Evolutionary conservation across 1,284 basidiomycete species (phyloP).

Genomic region (Ceratobasidium sp.): DNA sequence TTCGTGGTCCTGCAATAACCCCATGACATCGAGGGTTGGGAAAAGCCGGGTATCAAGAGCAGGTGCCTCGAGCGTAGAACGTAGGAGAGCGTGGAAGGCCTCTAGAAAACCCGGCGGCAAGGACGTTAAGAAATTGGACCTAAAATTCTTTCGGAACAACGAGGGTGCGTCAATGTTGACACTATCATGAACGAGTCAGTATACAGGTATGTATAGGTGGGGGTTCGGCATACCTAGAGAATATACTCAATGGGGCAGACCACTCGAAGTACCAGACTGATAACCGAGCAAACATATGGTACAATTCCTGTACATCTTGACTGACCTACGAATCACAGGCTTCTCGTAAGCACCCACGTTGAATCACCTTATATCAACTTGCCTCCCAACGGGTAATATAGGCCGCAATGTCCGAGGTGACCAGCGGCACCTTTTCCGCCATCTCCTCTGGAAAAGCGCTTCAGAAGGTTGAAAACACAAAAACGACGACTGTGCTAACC

Average conservation of each 20-base stretch:
- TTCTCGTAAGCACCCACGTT: conserved; percentile 12
- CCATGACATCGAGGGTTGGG: conserved; percentile 75
- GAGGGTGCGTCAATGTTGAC: conserved; percentile 46
- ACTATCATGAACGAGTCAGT: not conserved
- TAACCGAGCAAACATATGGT: conserved; percentile 60
- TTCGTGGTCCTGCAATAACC: conserved; percentile 86
- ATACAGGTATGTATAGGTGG: conserved; percentile 22
- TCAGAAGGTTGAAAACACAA: not conserved
- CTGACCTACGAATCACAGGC: conserved; percentile 57
- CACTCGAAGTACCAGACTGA: conserved; percentile 65
- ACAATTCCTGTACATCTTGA: conserved; percentile 62
- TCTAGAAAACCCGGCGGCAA: conserved; percentile 69
- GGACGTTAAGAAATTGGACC: conserved; percentile 66
- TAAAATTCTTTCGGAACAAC: conserved; percentile 48
- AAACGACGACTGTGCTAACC: conserved; percentile 1
- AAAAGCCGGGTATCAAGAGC: conserved; percentile 60
- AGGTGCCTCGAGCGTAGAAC: conserved; percentile 67
- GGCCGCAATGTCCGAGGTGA: conserved; percentile 67
- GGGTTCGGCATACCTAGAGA: conserved; percentile 61
- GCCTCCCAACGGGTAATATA: conserved; percentile 73
- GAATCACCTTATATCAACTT: conserved; percentile 41
- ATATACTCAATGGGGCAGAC: conserved; percentile 73
- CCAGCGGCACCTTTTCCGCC: conserved; percentile 66
- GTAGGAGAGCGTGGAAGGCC: conserved; percentile 75
- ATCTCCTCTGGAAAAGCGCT: conserved; percentile 65